Evolutionary conservation across 2,329 filamentous ascomycete species (phyloP).

Genomic region (Lomentospora prolificans): DNA sequence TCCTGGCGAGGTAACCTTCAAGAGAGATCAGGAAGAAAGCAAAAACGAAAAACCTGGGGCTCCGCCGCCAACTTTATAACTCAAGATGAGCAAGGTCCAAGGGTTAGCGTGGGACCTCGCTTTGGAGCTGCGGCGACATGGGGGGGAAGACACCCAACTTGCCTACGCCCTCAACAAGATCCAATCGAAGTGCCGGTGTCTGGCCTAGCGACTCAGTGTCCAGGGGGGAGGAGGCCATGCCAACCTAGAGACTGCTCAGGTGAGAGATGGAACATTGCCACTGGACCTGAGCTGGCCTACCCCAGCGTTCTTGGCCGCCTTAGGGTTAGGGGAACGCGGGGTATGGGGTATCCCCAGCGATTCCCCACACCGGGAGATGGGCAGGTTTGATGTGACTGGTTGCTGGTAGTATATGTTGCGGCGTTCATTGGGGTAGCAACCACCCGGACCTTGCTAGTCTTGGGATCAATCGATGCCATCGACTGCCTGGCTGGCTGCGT

Average conservation of each 20-base stretch:
- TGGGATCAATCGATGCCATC: too few relatives aligned
- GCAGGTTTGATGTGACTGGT: not conserved
- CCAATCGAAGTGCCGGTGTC: not conserved
- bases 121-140: not conserved
- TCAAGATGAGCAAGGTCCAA: too few relatives aligned
- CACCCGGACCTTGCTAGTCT: not conserved
- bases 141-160: not conserved
- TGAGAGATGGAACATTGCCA: not conserved
- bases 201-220: not conserved
- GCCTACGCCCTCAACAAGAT: not conserved
- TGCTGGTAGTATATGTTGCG: not conserved
- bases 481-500: too few relatives aligned
- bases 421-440: not conserved
- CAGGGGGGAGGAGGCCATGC: not conserved
- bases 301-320: not conserved
- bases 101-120: not conserved
- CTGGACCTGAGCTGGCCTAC: not conserved
- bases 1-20: not conserved
- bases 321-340: slow-evolving; percentile 2
- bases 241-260: not conserved
- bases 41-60: not conserved
- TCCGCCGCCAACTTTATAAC: not conserved
- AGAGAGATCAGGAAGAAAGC: not conserved
- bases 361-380: slow-evolving; percentile 6
- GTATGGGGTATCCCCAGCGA: slow-evolving; percentile 3